These are phyloP conservation scores for Centella asiatica DNA, from an alignment of 129 eudicot species.

Conservation along the genomic window DNA sequence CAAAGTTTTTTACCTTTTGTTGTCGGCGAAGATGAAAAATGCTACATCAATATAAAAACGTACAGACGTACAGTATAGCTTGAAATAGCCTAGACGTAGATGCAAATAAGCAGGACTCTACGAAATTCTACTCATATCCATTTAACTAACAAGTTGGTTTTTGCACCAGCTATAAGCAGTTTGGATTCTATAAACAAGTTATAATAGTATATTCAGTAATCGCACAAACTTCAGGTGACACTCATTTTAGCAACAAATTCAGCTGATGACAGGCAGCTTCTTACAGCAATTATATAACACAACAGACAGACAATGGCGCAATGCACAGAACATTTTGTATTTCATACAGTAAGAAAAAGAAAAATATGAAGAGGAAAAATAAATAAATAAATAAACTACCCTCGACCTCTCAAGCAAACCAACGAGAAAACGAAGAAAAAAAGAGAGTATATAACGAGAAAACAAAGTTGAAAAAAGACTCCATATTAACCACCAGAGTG, in stretches of 20 bases:
- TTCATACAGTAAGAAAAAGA: not conserved
- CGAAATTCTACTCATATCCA: too few species aligned
- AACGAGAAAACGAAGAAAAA: not conserved
- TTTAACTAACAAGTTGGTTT: too few species aligned
- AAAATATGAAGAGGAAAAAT: not conserved
- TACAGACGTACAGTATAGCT: too few species aligned
- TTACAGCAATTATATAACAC: not conserved
- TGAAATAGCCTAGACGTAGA: too few species aligned
- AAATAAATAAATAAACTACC: not conserved
- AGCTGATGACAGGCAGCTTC: constrained; percentile 24
- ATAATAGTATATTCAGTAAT: too few species aligned
- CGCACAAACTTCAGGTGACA: not conserved
- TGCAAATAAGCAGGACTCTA: too few species aligned
- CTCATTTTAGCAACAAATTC: constrained; percentile 22
- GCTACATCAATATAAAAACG: too few species aligned
- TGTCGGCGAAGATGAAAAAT: too few species aligned
- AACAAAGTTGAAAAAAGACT: not conserved
- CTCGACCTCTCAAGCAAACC: constrained; percentile 13
- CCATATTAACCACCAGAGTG: constrained; percentile 82
- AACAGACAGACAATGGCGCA: constrained; percentile 1
- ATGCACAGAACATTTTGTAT: not conserved
- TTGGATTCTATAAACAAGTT: too few species aligned
- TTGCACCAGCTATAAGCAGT: too few species aligned
- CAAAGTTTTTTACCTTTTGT: too few species aligned
- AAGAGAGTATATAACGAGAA: constrained; percentile 1